Percentiles rank a stretch among this genome's conserved stretches.
Evolutionary conservation across 2,329 filamentous ascomycete species (phyloP).

Genomic region (Paraphaeosphaeria minitans): DNA sequence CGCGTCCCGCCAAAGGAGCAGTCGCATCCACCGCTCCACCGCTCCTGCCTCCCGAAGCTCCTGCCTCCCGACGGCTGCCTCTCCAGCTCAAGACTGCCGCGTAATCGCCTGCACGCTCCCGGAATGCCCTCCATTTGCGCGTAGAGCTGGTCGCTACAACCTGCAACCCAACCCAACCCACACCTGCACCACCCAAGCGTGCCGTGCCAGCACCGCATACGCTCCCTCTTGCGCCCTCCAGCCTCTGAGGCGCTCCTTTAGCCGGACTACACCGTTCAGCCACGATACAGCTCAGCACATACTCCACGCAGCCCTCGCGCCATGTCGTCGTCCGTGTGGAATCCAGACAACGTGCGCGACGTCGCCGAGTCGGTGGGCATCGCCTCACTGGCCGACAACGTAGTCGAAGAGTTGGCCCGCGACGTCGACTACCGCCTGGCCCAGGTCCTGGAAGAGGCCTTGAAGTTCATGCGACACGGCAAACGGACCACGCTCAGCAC

Average conservation of each 20-base stretch:
- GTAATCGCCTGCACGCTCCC: slow-evolving; percentile 32
- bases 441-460: slow-evolving; percentile 89
- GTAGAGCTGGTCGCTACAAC: slow-evolving; percentile 40
- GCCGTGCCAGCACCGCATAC: slow-evolving; percentile 30
- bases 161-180: slow-evolving; percentile 12
- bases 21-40: slow-evolving; percentile 1
- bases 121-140: slow-evolving; percentile 35
- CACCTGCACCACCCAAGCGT: slow-evolving; percentile 17
- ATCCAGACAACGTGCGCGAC: slow-evolving; percentile 92
- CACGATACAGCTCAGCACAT: slow-evolving; percentile 21
- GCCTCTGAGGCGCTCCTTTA: slow-evolving; percentile 17
- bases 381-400: slow-evolving; percentile 77
- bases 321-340: slow-evolving; percentile 73
- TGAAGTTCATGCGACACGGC: slow-evolving; percentile 94
- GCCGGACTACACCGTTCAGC: slow-evolving; percentile 5
- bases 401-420: slow-evolving; percentile 83
- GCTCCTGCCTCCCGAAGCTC: neutral
- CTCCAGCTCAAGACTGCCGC: neutral
- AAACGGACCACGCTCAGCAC: slow-evolving; percentile 86
- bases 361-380: slow-evolving; percentile 97
- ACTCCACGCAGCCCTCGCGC: slow-evolving; percentile 12
- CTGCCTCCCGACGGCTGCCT: slow-evolving; percentile 7
- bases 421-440: slow-evolving; percentile 95
- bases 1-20: slow-evolving; percentile 3
- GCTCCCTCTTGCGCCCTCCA: slow-evolving; percentile 14